Evolutionary conservation across 2,329 filamentous ascomycete species (phyloP), one percentile per base, ranked within the genome.

Genomic region (Verticillium zaregamsianum): DNA sequence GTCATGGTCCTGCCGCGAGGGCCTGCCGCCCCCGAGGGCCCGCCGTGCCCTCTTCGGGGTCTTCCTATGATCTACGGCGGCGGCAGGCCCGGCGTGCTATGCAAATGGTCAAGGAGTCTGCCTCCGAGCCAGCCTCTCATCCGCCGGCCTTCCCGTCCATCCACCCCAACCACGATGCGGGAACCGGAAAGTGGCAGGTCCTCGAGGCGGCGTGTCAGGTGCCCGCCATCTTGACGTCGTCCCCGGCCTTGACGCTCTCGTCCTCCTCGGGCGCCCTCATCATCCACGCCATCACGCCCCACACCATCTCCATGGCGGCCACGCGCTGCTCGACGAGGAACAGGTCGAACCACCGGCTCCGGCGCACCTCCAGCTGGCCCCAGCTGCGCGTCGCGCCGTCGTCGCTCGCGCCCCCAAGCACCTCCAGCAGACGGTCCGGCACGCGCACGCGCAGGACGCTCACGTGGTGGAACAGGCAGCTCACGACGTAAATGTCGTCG

Each of bases 401-500:
- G 37, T 76, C 73, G 3, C 66, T 68, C 4, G 73, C 73, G 1
- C 86, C 86, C 8, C 80, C 81, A 2, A 89, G 66, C 8, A 84
- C 82, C 17, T 78, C 76, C 33, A 89, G 73, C 56, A 88, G 70
- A 28, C 76, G 74, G 32, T 75, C 73, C 2, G 86, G 85, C 20
- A 89, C 84, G n/a, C 85, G 79, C 31, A 87, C 80, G 28, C 86
- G 75, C 62, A 89, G 68, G 57, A 89, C 71, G 31, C 79, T 83
- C 14, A 89, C 65, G 67, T 89, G 86, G 67, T 89, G 86, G 69
- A 87, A 87, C 33, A 89, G 71, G 5, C 79, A 80, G 71, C 84
- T 87, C 49, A 89, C 70, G 49, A 89, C 76, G 65, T 87, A 89
- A 2, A 89, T 75, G 66, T 89, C 86, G 65, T 89, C 86, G 67